Base-by-base conservation (phyloP, 192 early-diverging fungal genomes). In the Coemansia aciculifera region DNA sequence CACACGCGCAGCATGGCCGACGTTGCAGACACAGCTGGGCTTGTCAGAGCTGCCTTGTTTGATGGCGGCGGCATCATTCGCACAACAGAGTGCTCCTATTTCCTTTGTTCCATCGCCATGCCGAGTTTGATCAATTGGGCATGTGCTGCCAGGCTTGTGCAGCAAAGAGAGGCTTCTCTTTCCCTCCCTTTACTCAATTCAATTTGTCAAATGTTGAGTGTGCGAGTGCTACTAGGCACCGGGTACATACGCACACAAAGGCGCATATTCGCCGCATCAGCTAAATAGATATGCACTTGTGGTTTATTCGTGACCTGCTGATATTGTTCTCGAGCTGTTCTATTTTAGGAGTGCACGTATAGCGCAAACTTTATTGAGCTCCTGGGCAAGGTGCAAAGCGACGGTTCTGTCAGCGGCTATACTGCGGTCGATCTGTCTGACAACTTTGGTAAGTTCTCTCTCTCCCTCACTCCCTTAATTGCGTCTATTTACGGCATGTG, bases 261-360 rank as follows among this genome's bases (percentile, higher is more conserved):
- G 8, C 17, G 24, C 51, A 54, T 54, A 19, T 46, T 46, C 44
- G 5, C 49, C 49, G 24, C 51, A 54, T 9, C 51, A 54, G 51
- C 56, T 34, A 59, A 59, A 59, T 59, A 59, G 29, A 59, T 36
- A 37, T 36, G 34, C 56, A 34, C 56, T 34, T 32, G n/a, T n/a
- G 32, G 56, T 34, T 34, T 15, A 54, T 29, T 54, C 24, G 11
- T 54, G 56, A 8, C 34, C 56, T 59, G 56, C 56, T 32, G 29
- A 59, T 59, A 59, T 48, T 68, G 60, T 67, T 49, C 37, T 8
- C 37, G 37, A 29, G 23, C 19, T 63, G 31, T 44, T n/a, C 66
- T 46, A 39, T 40, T 75, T 61, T 82, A 82, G 79, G 79, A 82
- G 56, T 82, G 79, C 65, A 77, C 74, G 3, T 62, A 73, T 68